These are phyloP conservation scores for Phytophthora pluvialis DNA, from an alignment of 352 stramenopile genomes.

Conservation along the genomic window DNA sequence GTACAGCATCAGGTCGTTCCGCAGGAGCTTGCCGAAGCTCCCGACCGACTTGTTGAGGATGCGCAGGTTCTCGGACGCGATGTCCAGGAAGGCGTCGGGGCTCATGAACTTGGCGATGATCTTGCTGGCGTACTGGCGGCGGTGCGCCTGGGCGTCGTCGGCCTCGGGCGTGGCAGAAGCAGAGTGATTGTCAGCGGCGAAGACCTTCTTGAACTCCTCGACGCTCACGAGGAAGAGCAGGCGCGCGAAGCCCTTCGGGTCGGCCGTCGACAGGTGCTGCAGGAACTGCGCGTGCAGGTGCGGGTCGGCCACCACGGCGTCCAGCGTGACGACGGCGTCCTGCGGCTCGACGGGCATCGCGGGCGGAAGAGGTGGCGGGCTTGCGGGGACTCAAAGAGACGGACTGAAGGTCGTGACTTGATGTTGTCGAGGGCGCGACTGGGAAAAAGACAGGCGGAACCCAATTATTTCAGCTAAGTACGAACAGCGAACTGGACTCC, in stretches of 20 bases:
- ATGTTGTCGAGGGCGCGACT: constrained; percentile 18
- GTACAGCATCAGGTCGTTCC: constrained; percentile 82
- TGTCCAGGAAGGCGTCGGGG: constrained; percentile 82
- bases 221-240: constrained; percentile 89
- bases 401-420: constrained; percentile 28
- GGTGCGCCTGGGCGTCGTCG: constrained; percentile 40
- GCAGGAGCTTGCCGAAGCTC: constrained; percentile 77
- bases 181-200: constrained; percentile 27
- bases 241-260: constrained; percentile 78
- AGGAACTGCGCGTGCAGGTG: constrained; percentile 85
- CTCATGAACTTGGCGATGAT: constrained; percentile 90
- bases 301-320: constrained; percentile 77
- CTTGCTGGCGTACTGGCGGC: constrained; percentile 81
- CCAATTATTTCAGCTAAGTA: constrained; percentile 6
- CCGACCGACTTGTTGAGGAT: constrained; percentile 86
- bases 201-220: constrained; percentile 88
- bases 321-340: constrained; percentile 53
- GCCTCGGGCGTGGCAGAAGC: constrained; percentile 16
- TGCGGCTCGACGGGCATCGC: constrained; percentile 2
- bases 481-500: constrained; percentile 10
- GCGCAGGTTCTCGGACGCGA: constrained; percentile 73
- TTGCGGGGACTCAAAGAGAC: constrained; percentile 2
- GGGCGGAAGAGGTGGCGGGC: neutral
- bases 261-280: constrained; percentile 68
- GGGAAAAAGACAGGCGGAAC: constrained; percentile 25